These are phyloP conservation scores for Picochlorum sp. DNA, from an alignment of 139 green algal species.

Conservation along the genomic window DNA sequence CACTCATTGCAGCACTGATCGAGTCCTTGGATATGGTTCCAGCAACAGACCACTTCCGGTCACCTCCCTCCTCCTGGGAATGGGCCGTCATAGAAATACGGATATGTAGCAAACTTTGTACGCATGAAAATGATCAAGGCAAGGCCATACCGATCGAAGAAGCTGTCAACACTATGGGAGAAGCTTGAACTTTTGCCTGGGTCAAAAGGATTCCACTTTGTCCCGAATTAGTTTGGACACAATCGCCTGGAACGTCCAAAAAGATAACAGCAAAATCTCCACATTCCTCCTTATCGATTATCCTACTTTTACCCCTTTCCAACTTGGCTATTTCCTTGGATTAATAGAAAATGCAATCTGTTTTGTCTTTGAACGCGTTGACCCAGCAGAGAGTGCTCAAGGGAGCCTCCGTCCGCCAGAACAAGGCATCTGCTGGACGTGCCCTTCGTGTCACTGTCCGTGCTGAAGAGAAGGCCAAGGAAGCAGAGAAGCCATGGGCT, in stretches of 20 bases:
- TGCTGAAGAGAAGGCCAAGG: slow-evolving; percentile 36
- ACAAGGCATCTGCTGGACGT: slow-evolving; percentile 12
- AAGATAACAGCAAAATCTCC: no score
- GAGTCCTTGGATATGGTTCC: slow-evolving; percentile 33
- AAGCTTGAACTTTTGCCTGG: not conserved
- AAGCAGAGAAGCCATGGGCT: slow-evolving; percentile 53
- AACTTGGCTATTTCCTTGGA: slow-evolving; percentile 7
- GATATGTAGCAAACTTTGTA: slow-evolving; percentile 29
- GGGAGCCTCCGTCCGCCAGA: no score
- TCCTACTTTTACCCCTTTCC: not conserved
- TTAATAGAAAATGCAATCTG: slow-evolving; percentile 1
- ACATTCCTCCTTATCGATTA: no score
- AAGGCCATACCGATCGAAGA: no score
- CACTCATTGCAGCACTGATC: slow-evolving; percentile 40
- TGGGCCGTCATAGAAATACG: slow-evolving; percentile 49
- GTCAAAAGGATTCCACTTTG: no score
- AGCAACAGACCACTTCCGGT: not conserved
- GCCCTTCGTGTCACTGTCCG: slow-evolving; percentile 31
- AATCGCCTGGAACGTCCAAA: no score
- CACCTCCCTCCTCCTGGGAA: slow-evolving; percentile 45
- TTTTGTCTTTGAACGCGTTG: no score
- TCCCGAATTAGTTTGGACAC: no score
- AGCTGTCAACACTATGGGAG: slow-evolving; percentile 11
- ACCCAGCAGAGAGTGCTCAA: no score
- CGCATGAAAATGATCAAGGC: not conserved